Evolutionary conservation across 192 early-diverging fungal species (phyloP).

Genomic region (Bifiguratus adelaidae): DNA sequence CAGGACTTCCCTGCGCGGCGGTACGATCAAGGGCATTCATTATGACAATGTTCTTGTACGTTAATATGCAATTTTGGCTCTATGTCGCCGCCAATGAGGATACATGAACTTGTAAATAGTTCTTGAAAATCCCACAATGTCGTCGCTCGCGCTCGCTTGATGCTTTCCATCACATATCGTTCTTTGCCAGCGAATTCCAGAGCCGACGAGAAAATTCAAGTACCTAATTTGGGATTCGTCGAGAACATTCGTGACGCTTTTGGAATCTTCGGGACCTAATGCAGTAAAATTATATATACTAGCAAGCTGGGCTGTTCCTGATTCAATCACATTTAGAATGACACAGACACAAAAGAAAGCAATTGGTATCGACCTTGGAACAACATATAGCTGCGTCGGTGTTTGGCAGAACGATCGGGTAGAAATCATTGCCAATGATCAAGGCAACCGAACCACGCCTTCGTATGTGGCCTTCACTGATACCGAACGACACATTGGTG

Average conservation of each 20-base stretch:
- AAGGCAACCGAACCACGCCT: slow-evolving; percentile 87
- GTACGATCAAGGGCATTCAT: slow-evolving; percentile 45
- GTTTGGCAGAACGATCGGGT: slow-evolving; percentile 20
- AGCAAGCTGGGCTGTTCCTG: too few relatives aligned
- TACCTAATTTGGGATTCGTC: neutral
- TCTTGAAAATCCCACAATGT: too few relatives aligned
- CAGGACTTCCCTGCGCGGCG: slow-evolving; percentile 63
- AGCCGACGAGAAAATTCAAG: too few relatives aligned
- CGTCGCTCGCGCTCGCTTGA: too few relatives aligned
- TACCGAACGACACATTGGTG: slow-evolving; percentile 81
- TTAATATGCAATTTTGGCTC: neutral
- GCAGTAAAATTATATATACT: too few relatives aligned
- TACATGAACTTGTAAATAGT: too few relatives aligned
- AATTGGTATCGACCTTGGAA: slow-evolving; percentile 37
- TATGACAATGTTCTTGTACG: slow-evolving; percentile 53
- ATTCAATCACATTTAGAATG: too few relatives aligned
- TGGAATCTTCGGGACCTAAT: neutral
- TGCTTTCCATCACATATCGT: too few relatives aligned
- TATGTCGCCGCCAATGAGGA: too few relatives aligned
- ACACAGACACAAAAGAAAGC: too few relatives aligned
- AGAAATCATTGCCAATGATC: slow-evolving; percentile 92
- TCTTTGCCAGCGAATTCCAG: too few relatives aligned
- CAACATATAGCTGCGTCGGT: slow-evolving; percentile 32
- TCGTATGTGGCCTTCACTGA: slow-evolving; percentile 91
- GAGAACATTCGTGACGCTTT: neutral